A percentile compares a stretch with the other conserved stretches of the same genome.
These are phyloP conservation scores for Leccinum pachyderme DNA, from an alignment of 1,284 basidiomycete genomes.

Conservation along the genomic window DNA sequence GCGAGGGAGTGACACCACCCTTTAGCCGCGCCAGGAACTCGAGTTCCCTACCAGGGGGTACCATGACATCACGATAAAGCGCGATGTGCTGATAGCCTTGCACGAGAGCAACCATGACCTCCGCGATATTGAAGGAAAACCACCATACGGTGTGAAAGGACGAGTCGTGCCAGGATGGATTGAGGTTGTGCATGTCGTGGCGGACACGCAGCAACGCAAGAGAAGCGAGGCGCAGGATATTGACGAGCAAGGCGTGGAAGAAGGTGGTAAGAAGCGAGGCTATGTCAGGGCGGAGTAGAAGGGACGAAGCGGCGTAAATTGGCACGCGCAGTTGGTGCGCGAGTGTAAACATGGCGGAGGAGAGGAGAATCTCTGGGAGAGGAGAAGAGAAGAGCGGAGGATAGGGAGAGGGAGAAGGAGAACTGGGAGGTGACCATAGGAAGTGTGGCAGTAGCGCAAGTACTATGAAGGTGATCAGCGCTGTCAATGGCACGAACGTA, in stretches of 20 bases:
- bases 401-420: conserved; percentile 41
- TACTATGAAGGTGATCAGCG: conserved; percentile 45
- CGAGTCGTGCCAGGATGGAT: conserved; percentile 53
- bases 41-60: conserved; percentile 40
- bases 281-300: conserved; percentile 33
- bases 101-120: conserved; percentile 56
- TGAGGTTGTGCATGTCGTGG: conserved; percentile 40
- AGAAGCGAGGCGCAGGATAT: conserved; percentile 52
- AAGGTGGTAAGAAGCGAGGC: conserved; percentile 48
- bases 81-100: conserved; percentile 68
- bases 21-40: conserved; percentile 33
- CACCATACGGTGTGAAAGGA: conserved; percentile 71
- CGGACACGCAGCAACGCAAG: conserved; percentile 54
- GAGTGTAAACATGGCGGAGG: conserved; percentile 59
- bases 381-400: conserved; percentile 54
- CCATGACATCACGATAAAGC: conserved; percentile 65
- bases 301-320: conserved; percentile 38
- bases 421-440: conserved; percentile 40
- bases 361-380: conserved; percentile 55
- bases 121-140: conserved; percentile 66
- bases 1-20: conserved; percentile 9
- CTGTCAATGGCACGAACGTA: conserved; percentile 54
- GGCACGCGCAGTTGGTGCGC: conserved; percentile 55
- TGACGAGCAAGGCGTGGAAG: conserved; percentile 48
- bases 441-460: conserved; percentile 49